Conservation (phyloP, 2,329 filamentous ascomycete species). For the Fusarium humuli region DNA sequence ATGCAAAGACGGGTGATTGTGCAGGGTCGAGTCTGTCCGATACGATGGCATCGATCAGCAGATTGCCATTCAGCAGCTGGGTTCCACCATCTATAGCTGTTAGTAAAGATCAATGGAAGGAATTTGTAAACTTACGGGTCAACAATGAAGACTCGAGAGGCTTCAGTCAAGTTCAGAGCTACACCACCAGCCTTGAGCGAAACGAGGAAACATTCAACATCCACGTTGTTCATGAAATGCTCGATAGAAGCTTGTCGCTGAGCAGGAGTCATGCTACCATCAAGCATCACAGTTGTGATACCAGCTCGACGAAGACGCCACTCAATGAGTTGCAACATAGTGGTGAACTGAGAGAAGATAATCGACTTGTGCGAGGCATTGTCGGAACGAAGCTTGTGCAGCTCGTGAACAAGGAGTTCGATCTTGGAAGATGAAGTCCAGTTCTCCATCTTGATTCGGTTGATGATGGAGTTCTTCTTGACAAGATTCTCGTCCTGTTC, state of each 20-base stretch:
- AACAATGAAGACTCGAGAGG: constrained; percentile 93
- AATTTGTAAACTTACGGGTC: constrained; percentile 77
- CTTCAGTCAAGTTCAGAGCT: constrained; percentile 93
- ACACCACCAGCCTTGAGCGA: constrained; percentile 97
- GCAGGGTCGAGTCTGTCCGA: constrained; percentile 93
- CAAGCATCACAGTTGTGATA: constrained; percentile 97
- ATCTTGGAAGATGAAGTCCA: constrained; percentile 99
- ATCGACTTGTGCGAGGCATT: constrained; percentile 96
- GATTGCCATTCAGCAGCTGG: constrained; percentile 99
- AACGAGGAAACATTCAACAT: constrained; percentile 96
- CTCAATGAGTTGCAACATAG: constrained; percentile 96
- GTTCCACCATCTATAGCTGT: constrained; percentile 86
- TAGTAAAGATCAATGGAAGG: constrained; percentile 26
- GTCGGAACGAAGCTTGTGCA: constrained; percentile 91
- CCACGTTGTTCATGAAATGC: constrained; percentile 94
- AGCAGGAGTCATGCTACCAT: constrained; percentile 95
- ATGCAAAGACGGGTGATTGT: constrained; percentile 95
- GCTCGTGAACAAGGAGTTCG: constrained; percentile 92
- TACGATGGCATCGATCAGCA: constrained; percentile 92
- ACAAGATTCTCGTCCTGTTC: constrained; percentile 88
- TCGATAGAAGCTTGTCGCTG: constrained; percentile 95
- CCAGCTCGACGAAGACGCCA: constrained; percentile 97
- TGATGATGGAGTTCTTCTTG: constrained; percentile 98
- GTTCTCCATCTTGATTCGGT: constrained; percentile 98
- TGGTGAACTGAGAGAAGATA: constrained; percentile 97